These are phyloP conservation scores for Manihot esculenta DNA, from an alignment of 441 rosid species.

Conservation along the genomic window DNA sequence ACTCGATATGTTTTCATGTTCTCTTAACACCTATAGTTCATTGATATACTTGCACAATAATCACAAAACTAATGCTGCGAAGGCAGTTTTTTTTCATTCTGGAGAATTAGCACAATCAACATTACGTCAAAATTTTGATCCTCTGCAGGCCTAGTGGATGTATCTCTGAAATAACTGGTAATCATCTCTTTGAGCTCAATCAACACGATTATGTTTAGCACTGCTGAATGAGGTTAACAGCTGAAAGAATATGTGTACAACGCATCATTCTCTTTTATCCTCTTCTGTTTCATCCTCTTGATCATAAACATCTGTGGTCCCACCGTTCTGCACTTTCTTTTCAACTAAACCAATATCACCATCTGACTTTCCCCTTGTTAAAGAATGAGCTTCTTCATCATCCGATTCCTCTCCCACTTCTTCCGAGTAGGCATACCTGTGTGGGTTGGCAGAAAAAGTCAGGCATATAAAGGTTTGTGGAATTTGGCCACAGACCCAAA, in stretches of 20 bases:
- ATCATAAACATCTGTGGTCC: conserved; percentile 30
- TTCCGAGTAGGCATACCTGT: conserved; percentile 86
- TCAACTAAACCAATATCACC: conserved; percentile 71
- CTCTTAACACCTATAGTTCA: neutral
- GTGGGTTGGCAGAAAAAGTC: conserved; percentile 11
- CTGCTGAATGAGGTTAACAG: neutral
- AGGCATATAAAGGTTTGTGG: conserved; percentile 5
- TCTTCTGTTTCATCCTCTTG: conserved; percentile 63
- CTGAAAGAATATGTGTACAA: conserved; percentile 1
- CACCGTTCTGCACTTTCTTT: conserved; percentile 40
- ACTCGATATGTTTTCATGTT: neutral
- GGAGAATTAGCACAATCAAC: conserved; percentile 10
- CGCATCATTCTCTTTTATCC: conserved; percentile 66
- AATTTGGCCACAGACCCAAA: neutral
- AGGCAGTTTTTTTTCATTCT: neutral
- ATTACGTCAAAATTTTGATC: conserved; percentile 17
- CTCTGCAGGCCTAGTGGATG: conserved; percentile 9
- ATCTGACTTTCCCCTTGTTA: conserved; percentile 58
- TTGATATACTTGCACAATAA: conserved; percentile 18
- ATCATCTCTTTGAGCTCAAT: conserved; percentile 9
- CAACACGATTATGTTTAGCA: conserved; percentile 10
- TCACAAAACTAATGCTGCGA: conserved; percentile 14
- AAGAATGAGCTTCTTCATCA: conserved; percentile 67
- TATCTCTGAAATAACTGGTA: neutral
- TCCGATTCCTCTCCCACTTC: conserved; percentile 63